These are phyloP conservation scores for Amanita molliuscula DNA, from an alignment of 768 basidiomycete species.

Conservation along the genomic window DNA sequence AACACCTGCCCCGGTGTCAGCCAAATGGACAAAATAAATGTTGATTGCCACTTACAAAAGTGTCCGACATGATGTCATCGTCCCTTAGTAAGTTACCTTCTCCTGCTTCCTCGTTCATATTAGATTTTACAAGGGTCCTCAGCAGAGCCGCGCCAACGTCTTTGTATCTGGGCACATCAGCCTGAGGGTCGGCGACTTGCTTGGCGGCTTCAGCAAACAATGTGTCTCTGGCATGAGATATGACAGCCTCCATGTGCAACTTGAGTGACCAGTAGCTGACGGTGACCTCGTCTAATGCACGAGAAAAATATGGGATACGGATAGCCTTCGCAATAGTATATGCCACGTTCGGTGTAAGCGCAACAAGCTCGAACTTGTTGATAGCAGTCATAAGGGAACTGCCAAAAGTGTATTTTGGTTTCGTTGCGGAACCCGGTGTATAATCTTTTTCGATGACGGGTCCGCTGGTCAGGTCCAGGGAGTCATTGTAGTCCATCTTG, in stretches of 20 bases:
- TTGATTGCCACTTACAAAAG: slow-evolving; percentile 25
- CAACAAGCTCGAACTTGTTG: slow-evolving; percentile 17
- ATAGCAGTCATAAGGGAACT: slow-evolving; percentile 22
- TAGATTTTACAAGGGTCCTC: slow-evolving; percentile 36
- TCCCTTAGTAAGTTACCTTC: slow-evolving; percentile 26
- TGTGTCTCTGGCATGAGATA: slow-evolving; percentile 23
- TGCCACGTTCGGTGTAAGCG: slow-evolving; percentile 23
- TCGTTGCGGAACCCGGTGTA: slow-evolving; percentile 18
- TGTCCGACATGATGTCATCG: slow-evolving; percentile 35
- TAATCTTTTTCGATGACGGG: slow-evolving; percentile 17
- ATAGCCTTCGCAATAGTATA: slow-evolving; percentile 18
- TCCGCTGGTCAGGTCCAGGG: slow-evolving; percentile 20
- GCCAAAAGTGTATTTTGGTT: slow-evolving; percentile 19
- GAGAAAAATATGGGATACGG: slow-evolving; percentile 25
- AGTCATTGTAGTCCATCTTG: not conserved
- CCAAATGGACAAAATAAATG: not conserved
- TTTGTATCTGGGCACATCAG: slow-evolving; percentile 9
- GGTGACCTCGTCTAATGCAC: slow-evolving; percentile 16
- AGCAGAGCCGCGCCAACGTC: slow-evolving; percentile 26
- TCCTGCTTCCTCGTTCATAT: slow-evolving; percentile 25
- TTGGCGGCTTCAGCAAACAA: slow-evolving; percentile 15
- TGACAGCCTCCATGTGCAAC: slow-evolving; percentile 29
- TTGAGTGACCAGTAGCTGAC: slow-evolving; percentile 26
- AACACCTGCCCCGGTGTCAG: slow-evolving; percentile 22
- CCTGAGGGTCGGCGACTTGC: slow-evolving; percentile 4